Base-by-base conservation (phyloP, 306 rosid species). In the Sechiopsis laciniata region DNA sequence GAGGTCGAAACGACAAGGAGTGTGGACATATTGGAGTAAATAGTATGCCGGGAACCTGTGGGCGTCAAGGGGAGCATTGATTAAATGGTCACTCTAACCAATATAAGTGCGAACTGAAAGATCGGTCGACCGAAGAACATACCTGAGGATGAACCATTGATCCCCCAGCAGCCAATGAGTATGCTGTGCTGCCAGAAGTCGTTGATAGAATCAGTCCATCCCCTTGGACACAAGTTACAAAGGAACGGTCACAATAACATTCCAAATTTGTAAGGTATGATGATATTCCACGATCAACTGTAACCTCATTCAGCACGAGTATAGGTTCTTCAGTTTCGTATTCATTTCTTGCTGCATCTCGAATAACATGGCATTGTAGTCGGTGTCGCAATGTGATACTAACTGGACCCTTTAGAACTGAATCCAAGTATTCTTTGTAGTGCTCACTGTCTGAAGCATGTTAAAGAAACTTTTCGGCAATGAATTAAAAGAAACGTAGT, bases 61-160 rank as follows among this genome's bases (percentile, higher is more conserved):
- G 20, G 29, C 0, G 52, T 37, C 1, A 2, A 0, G 8, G 4
- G 5, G 40, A 26, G 52, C 26, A 4, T 64, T 40, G 19, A n/a
- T 17, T 14, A 64, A 64, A 64, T 14, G 2, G 58, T 69, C 40
- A 1, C 22, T 13, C 42, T 22, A 6, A 48, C 45, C 19, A 7
- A 20, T 46, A 67, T 7, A 48, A 48, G 46, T 46, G 10, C 1
- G 0, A 68, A 8, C 73, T 11, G 58, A 69, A 50, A 3, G 42
- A 48, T 24, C 2, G 0, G 11, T 50, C 11, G 20, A 21, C 21
- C 15, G 16, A 32, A 35, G 55, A 26, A 60, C 60, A 74, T 84
- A 91, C 99, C 96, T 94, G 99, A 29, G 99, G 99, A 83, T 94
- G 99, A 76, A 94, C 97, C 99, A 94, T 91, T 63, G 99, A 94